Evolutionary conservation across 805 yeast genomes (phyloP).

Genomic region (Spathaspora gorwiae): DNA sequence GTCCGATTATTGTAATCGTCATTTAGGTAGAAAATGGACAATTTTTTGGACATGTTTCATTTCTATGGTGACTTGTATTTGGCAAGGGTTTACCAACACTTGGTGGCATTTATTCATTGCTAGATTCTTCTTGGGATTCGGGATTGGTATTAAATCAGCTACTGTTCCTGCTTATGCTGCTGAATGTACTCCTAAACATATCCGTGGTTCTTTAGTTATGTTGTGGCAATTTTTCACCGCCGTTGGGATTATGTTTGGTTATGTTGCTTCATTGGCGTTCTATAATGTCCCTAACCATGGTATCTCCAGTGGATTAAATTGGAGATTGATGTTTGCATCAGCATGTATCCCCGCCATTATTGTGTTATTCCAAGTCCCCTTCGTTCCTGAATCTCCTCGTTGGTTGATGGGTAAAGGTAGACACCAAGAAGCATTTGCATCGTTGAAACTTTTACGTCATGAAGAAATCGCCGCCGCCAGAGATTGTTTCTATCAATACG

Average conservation of each 20-base stretch:
- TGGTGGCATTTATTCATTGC: conserved; percentile 61
- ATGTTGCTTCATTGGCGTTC: conserved; percentile 55
- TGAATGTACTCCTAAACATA: conserved; percentile 53
- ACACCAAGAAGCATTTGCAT: conserved; percentile 45
- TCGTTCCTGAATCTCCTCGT: conserved; percentile 68
- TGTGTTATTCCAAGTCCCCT: conserved; percentile 45
- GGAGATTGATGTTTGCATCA: conserved; percentile 64
- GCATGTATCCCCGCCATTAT: conserved; percentile 55
- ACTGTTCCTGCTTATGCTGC: conserved; percentile 67
- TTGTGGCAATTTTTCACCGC: conserved; percentile 77
- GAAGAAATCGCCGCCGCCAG: conserved; percentile 56
- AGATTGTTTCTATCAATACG: conserved; percentile 56
- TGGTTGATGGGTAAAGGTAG: conserved; percentile 57
- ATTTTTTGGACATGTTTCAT: conserved; percentile 57
- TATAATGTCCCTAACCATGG: conserved; percentile 47
- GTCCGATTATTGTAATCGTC: conserved; percentile 47
- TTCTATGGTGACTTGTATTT: conserved; percentile 57
- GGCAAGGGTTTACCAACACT: conserved; percentile 62
- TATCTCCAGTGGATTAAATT: conserved; percentile 45
- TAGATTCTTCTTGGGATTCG: conserved; percentile 36
- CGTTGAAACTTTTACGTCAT: conserved; percentile 44
- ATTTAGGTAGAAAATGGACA: conserved; percentile 56
- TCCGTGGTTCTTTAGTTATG: conserved; percentile 65
- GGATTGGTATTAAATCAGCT: conserved; percentile 64
- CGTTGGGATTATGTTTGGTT: conserved; percentile 66